Conservation (phyloP, 179 eudicot species). For the Spinacia oleracea region DNA sequence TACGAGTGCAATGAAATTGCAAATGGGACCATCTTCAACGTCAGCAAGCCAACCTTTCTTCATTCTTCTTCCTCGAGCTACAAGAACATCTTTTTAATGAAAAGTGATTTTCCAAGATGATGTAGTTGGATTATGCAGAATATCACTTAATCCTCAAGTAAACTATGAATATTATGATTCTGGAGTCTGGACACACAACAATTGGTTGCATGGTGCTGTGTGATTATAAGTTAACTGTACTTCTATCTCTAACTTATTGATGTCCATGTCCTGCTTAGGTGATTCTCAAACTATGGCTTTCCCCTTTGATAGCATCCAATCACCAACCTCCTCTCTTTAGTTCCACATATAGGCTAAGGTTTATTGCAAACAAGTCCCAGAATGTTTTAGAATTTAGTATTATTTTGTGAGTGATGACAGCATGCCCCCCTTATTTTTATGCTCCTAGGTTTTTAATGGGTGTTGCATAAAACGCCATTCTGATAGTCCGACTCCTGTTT, state of each 20-base stretch:
- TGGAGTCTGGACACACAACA: neutral
- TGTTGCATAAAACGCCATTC: too few species aligned
- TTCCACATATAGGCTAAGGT: neutral
- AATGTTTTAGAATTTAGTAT: neutral
- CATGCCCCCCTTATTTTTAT: too few species aligned
- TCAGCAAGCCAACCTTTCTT: neutral
- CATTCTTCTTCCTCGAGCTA: neutral
- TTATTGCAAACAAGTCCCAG: neutral
- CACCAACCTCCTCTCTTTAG: neutral
- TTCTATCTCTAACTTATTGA: neutral
- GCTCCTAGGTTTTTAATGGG: too few species aligned
- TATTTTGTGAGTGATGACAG: too few species aligned
- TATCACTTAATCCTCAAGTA: too few species aligned
- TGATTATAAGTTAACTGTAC: neutral
- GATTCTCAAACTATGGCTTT: neutral
- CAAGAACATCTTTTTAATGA: neutral
- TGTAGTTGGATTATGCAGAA: neutral
- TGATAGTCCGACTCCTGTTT: too few species aligned
- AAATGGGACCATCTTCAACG: neutral
- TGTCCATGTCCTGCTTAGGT: neutral
- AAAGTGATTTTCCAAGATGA: neutral
- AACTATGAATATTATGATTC: too few species aligned
- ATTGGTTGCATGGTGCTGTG: neutral
- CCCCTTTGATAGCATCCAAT: neutral
- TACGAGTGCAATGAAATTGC: neutral